Evolutionary conservation across 768 basidiomycete species (phyloP).

Genomic region (Hericium rajendrae): DNA sequence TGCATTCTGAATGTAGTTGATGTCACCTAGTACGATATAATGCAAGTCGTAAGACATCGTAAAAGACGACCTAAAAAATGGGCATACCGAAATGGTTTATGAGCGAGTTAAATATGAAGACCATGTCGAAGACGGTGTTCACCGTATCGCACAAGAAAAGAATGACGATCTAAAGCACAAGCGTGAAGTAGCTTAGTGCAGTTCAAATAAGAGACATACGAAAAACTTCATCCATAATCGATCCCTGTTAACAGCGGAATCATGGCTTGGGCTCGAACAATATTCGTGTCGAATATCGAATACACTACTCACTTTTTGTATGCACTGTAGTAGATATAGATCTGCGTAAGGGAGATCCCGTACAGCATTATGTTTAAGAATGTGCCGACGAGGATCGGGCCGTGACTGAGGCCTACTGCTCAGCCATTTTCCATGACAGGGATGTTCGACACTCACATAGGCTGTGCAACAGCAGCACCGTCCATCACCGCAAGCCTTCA

Average conservation of each 20-base stretch:
- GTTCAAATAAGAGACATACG: not conserved
- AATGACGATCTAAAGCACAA: not conserved
- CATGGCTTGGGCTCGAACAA: not conserved
- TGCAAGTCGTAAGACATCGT: no score
- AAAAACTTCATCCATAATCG: slow-evolving; percentile 4
- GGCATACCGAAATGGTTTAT: slow-evolving; percentile 3
- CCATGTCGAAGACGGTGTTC: slow-evolving; percentile 5
- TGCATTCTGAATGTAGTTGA: not conserved
- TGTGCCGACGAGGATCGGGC: no score
- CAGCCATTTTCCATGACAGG: not conserved
- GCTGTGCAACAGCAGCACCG: no score
- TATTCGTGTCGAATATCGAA: not conserved
- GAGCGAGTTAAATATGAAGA: slow-evolving; percentile 1
- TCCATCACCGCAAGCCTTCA: not conserved
- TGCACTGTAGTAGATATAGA: not conserved
- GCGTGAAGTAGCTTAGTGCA: not conserved
- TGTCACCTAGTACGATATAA: not conserved
- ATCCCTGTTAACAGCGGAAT: not conserved
- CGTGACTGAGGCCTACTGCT: no score
- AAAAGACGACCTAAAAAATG: no score
- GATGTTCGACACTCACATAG: not conserved
- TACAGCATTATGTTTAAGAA: no score
- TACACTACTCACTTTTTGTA: slow-evolving; percentile 3
- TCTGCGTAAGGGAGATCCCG: no score
- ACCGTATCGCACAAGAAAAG: slow-evolving; percentile 5